Conservation (phyloP, 148 eudicot species). For the Arctostaphylos glauca region DNA sequence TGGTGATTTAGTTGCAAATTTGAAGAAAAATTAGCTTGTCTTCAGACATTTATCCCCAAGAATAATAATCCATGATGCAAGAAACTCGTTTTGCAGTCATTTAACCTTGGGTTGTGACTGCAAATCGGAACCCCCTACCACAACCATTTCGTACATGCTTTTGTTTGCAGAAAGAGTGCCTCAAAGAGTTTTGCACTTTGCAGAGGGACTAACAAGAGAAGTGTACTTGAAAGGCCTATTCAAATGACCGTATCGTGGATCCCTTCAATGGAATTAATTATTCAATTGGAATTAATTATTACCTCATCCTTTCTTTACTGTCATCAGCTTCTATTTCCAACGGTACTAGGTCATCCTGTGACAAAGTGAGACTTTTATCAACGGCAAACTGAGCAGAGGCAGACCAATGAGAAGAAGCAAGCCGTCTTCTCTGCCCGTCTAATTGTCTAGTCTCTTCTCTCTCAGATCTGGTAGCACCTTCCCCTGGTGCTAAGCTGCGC, state of each 20-base stretch:
- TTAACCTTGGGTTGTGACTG: no score
- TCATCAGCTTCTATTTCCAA: slow-evolving; percentile 47
- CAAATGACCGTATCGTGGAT: slow-evolving; percentile 31
- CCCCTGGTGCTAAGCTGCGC: slow-evolving; percentile 62
- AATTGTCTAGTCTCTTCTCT: slow-evolving; percentile 39
- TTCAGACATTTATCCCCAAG: no score
- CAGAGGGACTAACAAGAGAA: no score
- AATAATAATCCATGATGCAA: no score
- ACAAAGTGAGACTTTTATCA: slow-evolving; percentile 53
- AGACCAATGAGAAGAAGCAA: slow-evolving; percentile 76
- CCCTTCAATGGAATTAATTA: slow-evolving; percentile 66
- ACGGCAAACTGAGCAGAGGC: slow-evolving; percentile 78
- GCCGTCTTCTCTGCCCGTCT: slow-evolving; percentile 66
- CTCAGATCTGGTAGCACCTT: slow-evolving; percentile 30
- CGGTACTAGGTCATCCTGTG: slow-evolving; percentile 63
- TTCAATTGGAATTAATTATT: slow-evolving; percentile 49
- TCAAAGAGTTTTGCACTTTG: no score
- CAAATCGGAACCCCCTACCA: no score
- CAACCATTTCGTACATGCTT: no score
- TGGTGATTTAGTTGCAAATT: no score
- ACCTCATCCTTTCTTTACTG: slow-evolving; percentile 78
- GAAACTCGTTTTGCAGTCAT: no score
- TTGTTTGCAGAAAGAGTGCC: no score
- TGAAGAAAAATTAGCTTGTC: no score
- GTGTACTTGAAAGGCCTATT: no score